Evolutionary conservation across 148 eudicot species (phyloP), one percentile per base, ranked within the genome.

Genomic region (Tetragonia tetragonoides): DNA sequence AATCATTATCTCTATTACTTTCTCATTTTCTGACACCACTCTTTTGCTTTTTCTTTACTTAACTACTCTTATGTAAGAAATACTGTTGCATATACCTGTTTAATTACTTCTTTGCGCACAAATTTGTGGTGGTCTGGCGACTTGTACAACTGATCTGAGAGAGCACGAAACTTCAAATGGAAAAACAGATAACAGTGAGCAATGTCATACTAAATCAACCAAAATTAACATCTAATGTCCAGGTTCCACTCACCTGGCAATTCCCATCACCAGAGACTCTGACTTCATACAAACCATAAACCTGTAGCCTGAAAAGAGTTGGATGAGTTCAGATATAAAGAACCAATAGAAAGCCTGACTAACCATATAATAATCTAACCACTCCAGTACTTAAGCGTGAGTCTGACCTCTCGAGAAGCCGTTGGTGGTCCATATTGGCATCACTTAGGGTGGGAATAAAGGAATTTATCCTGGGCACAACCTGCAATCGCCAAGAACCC

Each of bases 251-350:
- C 78, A 93, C 98, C 95, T 94, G 98, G 82, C 98, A 94, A 88
- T 94, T 94, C 75, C 98, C 98, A 87, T 94, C 98, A 68, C 98
- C 98, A 23, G 94, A 89, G 69, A 94, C 94, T 86, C 80, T 87
- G 74, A 92, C 92, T 81, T 94, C 98, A 81, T 77, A 90, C 46
- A 94, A 83, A 73, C 94, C 94, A 82, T 94, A 90, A 68, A 85
- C 85, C 70, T 84, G 87, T 68, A 94, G 66, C 88, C 98, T 93
- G 91, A 75, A 70, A 84, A 83, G 62, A 65, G 54, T 20, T 75
- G 63, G 54, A 51, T 42, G 40, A 34, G 15, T 72, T 6, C 65
- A 77, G 60, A 14, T 0, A 15, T 9, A 24, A 47, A 7, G 41
- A 42, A 40, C 64, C 46, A 63, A 61, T 42, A 65, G 39, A 23